Evolutionary conservation across 2,329 filamentous ascomycete species (phyloP).

Genomic region (Aspergillus flavus): DNA sequence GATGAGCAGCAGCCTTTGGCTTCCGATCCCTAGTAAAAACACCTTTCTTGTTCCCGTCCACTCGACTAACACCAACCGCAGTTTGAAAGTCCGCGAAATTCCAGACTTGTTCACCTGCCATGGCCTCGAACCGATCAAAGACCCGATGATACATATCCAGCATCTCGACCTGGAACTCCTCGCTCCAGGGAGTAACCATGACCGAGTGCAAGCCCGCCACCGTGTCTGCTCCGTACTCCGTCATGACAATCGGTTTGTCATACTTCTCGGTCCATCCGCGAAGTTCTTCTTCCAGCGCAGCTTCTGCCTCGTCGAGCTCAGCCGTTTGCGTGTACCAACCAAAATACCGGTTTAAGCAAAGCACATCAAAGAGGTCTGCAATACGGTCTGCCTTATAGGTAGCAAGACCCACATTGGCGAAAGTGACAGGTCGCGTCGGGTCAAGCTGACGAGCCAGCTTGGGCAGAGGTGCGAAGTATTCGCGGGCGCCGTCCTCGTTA

Average conservation of each 20-base stretch:
- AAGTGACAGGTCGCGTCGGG: not conserved
- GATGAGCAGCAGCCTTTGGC: not conserved
- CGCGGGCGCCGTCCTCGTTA: not conserved
- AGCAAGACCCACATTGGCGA: not conserved
- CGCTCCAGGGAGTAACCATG: not conserved
- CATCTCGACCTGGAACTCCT: not conserved
- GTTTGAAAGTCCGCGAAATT: conserved; percentile 6
- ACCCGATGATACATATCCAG: not conserved
- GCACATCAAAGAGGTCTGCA: not conserved
- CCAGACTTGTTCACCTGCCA: conserved; percentile 4
- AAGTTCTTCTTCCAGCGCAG: not conserved
- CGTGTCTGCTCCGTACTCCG: not conserved
- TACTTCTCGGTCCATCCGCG: not conserved
- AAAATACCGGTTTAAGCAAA: not conserved
- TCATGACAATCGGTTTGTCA: not conserved
- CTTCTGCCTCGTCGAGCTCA: not conserved
- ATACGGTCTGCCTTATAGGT: not conserved
- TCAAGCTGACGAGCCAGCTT: not conserved
- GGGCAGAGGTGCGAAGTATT: not conserved
- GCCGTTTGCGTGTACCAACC: not conserved
- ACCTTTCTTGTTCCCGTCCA: not conserved
- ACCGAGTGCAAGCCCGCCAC: not conserved
- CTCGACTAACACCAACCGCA: not conserved
- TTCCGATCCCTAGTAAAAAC: not conserved
- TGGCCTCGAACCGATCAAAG: not conserved